phyloP scores from a whole-genome alignment of 2,329 filamentous ascomycete genomes.

The Talaromyces sp. region DNA sequence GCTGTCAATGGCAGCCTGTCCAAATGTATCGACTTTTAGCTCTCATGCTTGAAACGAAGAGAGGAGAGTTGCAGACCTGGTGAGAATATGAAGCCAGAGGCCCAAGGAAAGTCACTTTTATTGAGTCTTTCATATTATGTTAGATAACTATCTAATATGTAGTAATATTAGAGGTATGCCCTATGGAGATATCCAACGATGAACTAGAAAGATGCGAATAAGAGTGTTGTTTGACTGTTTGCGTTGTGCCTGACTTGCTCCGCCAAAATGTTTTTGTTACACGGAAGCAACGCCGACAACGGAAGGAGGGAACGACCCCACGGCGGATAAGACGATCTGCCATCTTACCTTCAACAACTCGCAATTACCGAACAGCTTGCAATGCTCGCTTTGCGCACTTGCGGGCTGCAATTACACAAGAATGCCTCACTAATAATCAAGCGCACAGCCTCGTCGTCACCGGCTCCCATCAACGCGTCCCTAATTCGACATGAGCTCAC shows the following conservation, averaged over 20 bases:
- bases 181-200: not conserved
- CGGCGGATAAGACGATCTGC: not conserved
- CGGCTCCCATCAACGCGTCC: slow-evolving; percentile 33
- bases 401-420: not conserved
- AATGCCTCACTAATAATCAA: not conserved
- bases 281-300: slow-evolving; percentile 1
- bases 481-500: slow-evolving; percentile 45
- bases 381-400: slow-evolving; percentile 13
- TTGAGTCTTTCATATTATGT: slow-evolving; percentile 22
- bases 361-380: slow-evolving; percentile 11
- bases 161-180: not conserved
- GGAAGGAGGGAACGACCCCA: not conserved
- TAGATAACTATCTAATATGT: not conserved
- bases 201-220: not conserved
- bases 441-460: slow-evolving; percentile 21
- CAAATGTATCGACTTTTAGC: not conserved
- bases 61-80: slow-evolving; percentile 50
- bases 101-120: slow-evolving; percentile 56
- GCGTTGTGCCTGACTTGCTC: not conserved
- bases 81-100: slow-evolving; percentile 67
- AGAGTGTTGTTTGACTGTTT: not conserved
- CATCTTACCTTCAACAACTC: not conserved
- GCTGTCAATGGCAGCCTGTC: slow-evolving; percentile 53
- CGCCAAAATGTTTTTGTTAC: not conserved
- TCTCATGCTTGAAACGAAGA: not conserved